Conservation (phyloP, 192 early-diverging fungal species). For the Mortierella hygrophila region DNA sequence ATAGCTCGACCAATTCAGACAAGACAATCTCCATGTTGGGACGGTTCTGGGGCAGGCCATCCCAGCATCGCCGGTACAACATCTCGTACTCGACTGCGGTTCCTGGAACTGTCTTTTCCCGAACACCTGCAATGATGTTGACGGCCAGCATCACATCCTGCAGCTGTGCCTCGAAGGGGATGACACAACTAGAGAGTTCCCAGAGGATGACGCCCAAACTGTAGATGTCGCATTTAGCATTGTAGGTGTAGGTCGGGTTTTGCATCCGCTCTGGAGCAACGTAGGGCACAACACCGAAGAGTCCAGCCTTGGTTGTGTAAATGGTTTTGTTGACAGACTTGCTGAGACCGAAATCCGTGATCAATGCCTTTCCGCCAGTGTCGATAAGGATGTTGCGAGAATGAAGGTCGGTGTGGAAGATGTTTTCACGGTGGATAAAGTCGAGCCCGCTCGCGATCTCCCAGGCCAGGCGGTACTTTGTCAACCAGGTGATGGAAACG, state of each 20-base stretch:
- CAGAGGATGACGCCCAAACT: constrained; percentile 60
- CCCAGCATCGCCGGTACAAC: constrained; percentile 56
- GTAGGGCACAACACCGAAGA: constrained; percentile 59
- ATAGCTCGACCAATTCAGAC: constrained; percentile 47
- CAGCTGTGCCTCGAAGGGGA: constrained; percentile 50
- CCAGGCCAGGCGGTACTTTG: constrained; percentile 54
- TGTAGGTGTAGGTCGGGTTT: constrained; percentile 56
- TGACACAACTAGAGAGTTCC: constrained; percentile 56
- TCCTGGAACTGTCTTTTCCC: constrained; percentile 56
- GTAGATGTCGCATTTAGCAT: constrained; percentile 60
- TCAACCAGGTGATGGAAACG: constrained; percentile 51
- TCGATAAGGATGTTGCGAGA: constrained; percentile 60
- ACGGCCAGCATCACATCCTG: constrained; percentile 59
- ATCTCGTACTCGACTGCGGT: constrained; percentile 57
- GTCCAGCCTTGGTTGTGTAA: constrained; percentile 51
- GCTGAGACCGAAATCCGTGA: constrained; percentile 59
- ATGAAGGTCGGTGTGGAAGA: constrained; percentile 54
- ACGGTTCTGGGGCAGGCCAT: constrained; percentile 48
- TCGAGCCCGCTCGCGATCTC: constrained; percentile 55
- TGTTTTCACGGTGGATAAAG: constrained; percentile 59
- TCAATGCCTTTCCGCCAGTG: constrained; percentile 55
- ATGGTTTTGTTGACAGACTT: constrained; percentile 53
- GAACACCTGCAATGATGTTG: constrained; percentile 55
- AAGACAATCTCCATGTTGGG: constrained; percentile 58
- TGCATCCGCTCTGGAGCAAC: constrained; percentile 59